Evolutionary conservation across 306 rosid genomes (phyloP).

Genomic region (Cyamopsis tetragonoloba): DNA sequence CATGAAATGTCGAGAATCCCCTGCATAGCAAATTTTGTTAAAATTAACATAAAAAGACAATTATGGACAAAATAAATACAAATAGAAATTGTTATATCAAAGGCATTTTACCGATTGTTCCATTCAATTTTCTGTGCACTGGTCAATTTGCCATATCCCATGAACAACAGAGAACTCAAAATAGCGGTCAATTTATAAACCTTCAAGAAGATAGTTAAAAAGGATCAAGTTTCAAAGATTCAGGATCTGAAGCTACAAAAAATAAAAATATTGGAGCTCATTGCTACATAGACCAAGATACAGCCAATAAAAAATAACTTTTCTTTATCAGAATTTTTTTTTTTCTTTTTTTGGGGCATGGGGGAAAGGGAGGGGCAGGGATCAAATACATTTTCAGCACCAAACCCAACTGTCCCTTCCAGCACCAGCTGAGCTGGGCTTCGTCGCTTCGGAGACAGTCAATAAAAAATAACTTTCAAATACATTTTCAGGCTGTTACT

Average conservation of each 20-base stretch:
- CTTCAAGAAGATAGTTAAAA: slow-evolving; percentile 47
- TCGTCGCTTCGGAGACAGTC: too few relatives aligned
- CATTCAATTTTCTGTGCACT: slow-evolving; percentile 64
- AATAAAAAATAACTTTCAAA: background rate
- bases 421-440: too few relatives aligned
- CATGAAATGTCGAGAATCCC: slow-evolving; percentile 93
- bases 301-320: background rate
- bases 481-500: background rate
- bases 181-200: slow-evolving; percentile 60
- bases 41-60: slow-evolving; percentile 16
- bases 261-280: background rate
- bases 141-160: slow-evolving; percentile 50
- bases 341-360: too few relatives aligned
- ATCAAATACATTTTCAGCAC: too few relatives aligned
- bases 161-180: slow-evolving; percentile 47
- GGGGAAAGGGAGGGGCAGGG: too few relatives aligned
- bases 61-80: slow-evolving; percentile 11
- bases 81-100: slow-evolving; percentile 3
- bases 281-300: slow-evolving; percentile 3
- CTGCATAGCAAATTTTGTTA: slow-evolving; percentile 36
- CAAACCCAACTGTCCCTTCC: too few relatives aligned
- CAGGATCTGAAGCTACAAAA: slow-evolving; percentile 4
- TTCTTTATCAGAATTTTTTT: too few relatives aligned
- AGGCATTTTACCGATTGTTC: slow-evolving; percentile 76
- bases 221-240: slow-evolving; percentile 8